Base-by-base conservation (phyloP, 345 rosid species). In the Trapa bicornis region DNA sequence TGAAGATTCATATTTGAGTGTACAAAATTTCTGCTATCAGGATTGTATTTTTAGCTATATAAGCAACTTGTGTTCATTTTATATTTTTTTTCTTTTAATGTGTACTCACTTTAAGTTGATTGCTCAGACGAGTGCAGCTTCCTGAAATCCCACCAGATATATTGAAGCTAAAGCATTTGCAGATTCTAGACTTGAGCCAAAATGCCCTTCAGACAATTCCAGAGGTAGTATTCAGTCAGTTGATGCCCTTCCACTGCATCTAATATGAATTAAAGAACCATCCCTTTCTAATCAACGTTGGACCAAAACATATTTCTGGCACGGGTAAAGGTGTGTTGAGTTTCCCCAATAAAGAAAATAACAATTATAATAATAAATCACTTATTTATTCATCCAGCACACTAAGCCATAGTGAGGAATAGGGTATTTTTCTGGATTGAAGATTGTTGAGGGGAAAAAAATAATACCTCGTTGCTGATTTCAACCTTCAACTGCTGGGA, bases 111-210 rank as follows among this genome's bases (percentile, higher is more conserved):
- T 62, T 33, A 1, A 66, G 37, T 72, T 73, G 68, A 68, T 53
- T 74, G 71, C 65, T 72, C 84, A 93, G 98, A 74, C 91, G 85
- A 64, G 71, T 77, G 75, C 97, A 79, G 75, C 83, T 93, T 52
- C 58, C 42, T 53, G 92, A 85, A 80, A 80, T 88, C 57, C 94
- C 96, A 69, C 74, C 76, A 36, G 94, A 88, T 66, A 75, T 88
- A 77, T 65, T 87, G 81, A 81, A 70, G 78, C 69, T 93, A 74
- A 68, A 69, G 37, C 85, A 85, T 37, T 75, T 93, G 67, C 74
- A 69, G 70, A 84, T 87, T 76, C 92, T 93, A 64, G 86, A 83
- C 83, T 70, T 93, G 89, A 80, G 91, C 78, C 94, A 85, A 75
- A 93, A 90, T 73, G 80, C 84, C 50, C 83, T 93, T 73, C 90